Evolutionary conservation across 306 rosid species (phyloP), one percentile per base, ranked within the genome.

Genomic region (Quercus agrifolia): DNA sequence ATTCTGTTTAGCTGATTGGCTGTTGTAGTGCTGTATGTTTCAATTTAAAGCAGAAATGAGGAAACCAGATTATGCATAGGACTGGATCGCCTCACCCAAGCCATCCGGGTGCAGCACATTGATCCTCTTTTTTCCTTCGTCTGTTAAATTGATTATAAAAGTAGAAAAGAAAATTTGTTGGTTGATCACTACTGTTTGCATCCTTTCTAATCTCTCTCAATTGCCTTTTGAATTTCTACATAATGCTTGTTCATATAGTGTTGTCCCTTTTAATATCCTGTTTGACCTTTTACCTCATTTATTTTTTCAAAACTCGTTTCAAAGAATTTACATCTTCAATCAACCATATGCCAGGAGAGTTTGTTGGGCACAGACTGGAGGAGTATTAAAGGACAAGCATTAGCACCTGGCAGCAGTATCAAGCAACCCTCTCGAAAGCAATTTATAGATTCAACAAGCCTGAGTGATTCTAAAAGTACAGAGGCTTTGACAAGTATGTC

Each of bases 401-500:
- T 90, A 74, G 87, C 94, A 56, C 79, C 97, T 74, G 91, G 86
- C 31, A 85, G 86, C 84, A 83, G 87, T 66, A 80, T 76, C 81
- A 83, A 89, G 80, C 98, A 88, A 77, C 85, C 93, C 23, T 80
- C 92, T 59, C 87, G 93, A 70, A 96, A 91, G 86, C 94, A 84
- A 72, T 88, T 92, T 83, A 74, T 87, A 52, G 99, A 96, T 76
- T 83, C 92, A 35, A 52, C 75, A 23, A 90, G 93, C 87, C 86
- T 88, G 6, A 86, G 96, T 23, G 97, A 91, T 83, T 92, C 94
- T 0, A 96, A 91, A 84, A 93, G 98, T 71, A 91, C 92, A 0
- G 99, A 91, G 88, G 94, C 93, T 79, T 96, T 94, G 0, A 90
- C 92, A 56, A 93, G 93, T 83, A 74, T 96, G 78, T 93, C 96